Evolutionary conservation across 768 basidiomycete species (phyloP).

Genomic region (Rossbeevera mucosa): DNA sequence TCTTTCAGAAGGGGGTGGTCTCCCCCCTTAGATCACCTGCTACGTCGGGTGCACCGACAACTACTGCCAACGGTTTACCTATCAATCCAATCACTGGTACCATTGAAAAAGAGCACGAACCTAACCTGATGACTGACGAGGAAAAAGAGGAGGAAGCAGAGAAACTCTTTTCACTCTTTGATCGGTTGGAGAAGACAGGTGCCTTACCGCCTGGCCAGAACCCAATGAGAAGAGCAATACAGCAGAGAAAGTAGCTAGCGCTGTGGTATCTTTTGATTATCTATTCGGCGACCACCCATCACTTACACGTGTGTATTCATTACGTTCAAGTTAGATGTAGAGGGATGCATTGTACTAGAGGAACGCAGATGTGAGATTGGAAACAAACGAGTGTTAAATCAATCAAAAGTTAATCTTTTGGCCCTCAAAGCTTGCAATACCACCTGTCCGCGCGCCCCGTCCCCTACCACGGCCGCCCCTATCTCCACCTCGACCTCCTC

Average conservation of each 20-base stretch:
- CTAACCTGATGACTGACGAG: constrained; percentile 79
- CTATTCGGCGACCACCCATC: neutral
- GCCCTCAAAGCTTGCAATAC: constrained; percentile 47
- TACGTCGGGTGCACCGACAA: constrained; percentile 31
- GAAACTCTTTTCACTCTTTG: constrained; percentile 86
- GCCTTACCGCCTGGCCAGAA: constrained; percentile 61
- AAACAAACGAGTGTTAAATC: neutral
- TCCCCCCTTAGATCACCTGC: constrained; percentile 41
- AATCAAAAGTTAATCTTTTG: constrained; percentile 46
- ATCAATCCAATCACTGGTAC: constrained; percentile 91
- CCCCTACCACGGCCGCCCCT: constrained; percentile 39
- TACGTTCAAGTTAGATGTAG: neutral
- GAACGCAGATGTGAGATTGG: neutral
- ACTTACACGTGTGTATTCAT: neutral
- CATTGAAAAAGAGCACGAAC: constrained; percentile 36
- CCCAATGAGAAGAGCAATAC: constrained; percentile 68
- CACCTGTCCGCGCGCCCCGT: constrained; percentile 54
- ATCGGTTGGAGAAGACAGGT: constrained; percentile 77
- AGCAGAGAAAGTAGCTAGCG: constrained; percentile 20
- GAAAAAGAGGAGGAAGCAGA: constrained; percentile 95
- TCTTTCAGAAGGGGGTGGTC: constrained; percentile 87
- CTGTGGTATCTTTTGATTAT: neutral
- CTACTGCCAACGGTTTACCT: constrained; percentile 36
- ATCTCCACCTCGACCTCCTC: constrained; percentile 34
- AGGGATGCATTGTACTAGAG: neutral